Conservation (phyloP, 2,329 filamentous ascomycete species). For the Fusarium cicatricum region DNA sequence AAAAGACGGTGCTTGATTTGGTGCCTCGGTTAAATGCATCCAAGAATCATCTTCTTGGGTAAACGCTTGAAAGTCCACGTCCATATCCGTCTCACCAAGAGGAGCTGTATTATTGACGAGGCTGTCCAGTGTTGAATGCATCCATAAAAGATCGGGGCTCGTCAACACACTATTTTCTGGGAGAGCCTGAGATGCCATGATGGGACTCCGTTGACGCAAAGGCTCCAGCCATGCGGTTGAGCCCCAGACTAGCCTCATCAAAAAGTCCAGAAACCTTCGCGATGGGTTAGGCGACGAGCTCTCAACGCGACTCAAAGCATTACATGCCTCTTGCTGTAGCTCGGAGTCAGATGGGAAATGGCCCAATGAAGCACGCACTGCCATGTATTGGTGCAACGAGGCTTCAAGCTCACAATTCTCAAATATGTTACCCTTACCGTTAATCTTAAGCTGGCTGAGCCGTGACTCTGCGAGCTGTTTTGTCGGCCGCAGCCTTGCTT, state of each 20-base stretch:
- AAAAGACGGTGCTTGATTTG: neutral
- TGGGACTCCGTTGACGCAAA: conserved; percentile 12
- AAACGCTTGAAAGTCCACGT: conserved; percentile 15
- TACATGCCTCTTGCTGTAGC: conserved; percentile 29
- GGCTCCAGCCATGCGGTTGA: conserved; percentile 25
- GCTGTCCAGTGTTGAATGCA: neutral
- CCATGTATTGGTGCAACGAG: conserved; percentile 21
- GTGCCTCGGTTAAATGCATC: neutral
- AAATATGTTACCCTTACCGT: conserved; percentile 32
- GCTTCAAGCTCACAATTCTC: conserved; percentile 32
- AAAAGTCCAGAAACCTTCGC: conserved; percentile 21
- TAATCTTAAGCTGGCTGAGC: conserved; percentile 28
- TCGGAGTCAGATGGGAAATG: conserved; percentile 26
- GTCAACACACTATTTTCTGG: too few species aligned
- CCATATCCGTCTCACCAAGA: conserved; percentile 15
- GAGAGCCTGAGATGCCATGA: neutral
- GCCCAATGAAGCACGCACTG: conserved; percentile 16
- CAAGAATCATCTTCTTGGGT: conserved; percentile 4
- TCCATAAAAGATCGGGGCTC: neutral
- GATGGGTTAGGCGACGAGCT: conserved; percentile 12
- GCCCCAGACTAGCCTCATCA: conserved; percentile 27
- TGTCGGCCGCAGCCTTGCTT: conserved; percentile 20
- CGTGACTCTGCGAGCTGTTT: conserved; percentile 25
- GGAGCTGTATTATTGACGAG: neutral
- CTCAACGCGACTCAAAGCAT: conserved; percentile 6